Evolutionary conservation across 2,329 filamentous ascomycete genomes (phyloP).

Genomic region (Cytospora leucostoma): DNA sequence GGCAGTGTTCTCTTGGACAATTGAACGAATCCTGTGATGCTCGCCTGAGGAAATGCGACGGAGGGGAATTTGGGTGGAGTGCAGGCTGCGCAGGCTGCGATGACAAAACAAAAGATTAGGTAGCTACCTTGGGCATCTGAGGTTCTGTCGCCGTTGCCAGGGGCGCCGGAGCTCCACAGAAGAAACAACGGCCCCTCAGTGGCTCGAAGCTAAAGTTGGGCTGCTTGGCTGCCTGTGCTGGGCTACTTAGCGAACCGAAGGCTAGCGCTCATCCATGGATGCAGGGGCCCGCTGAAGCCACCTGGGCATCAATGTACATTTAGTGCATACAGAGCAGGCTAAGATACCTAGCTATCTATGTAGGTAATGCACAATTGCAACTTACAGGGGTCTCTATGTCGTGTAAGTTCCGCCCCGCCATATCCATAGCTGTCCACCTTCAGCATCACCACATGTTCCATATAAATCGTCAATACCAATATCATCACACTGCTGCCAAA

Average conservation of each 20-base stretch:
- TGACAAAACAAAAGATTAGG: constrained; percentile 15
- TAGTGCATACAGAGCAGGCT: too few species aligned
- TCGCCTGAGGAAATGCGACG: constrained; percentile 2
- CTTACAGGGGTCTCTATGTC: background rate
- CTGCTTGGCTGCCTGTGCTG: too few species aligned
- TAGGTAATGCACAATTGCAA: too few species aligned
- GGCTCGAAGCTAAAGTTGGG: background rate
- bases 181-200: background rate
- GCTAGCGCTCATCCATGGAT: background rate
- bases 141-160: constrained; percentile 16
- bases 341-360: background rate
- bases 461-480: background rate
- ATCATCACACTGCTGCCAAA: background rate
- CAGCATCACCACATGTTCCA: background rate
- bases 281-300: background rate
- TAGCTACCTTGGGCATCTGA: constrained; percentile 7
- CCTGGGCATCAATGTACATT: background rate
- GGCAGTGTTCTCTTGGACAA: background rate
- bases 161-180: constrained; percentile 9
- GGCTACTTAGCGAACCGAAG: background rate
- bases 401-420: background rate
- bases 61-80: background rate
- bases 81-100: background rate
- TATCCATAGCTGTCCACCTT: background rate
- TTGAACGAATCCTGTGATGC: background rate